Evolutionary conservation across 352 stramenopile species (phyloP).

Genomic region (Globisporangium splendens): DNA sequence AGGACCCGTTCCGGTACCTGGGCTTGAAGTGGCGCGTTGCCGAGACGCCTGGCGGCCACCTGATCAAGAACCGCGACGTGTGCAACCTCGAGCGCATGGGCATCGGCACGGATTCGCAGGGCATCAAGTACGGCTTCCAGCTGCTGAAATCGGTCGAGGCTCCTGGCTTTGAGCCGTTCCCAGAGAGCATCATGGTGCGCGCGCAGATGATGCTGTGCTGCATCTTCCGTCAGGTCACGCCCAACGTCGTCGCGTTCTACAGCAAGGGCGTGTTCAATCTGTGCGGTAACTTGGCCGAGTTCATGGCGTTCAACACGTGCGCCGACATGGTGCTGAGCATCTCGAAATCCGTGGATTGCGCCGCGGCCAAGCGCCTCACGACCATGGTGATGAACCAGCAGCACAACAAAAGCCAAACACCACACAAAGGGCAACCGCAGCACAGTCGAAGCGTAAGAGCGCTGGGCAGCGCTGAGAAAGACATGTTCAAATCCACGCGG

Average conservation of each 20-base stretch:
- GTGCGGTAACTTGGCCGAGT: slow-evolving; percentile 27
- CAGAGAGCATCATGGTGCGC: slow-evolving; percentile 27
- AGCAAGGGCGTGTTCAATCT: slow-evolving; percentile 50
- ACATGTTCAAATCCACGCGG: slow-evolving; percentile 1
- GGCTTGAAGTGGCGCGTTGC: slow-evolving; percentile 47
- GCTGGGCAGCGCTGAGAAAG: slow-evolving; percentile 1
- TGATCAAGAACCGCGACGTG: slow-evolving; percentile 45
- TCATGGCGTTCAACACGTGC: slow-evolving; percentile 35
- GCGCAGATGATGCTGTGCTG: slow-evolving; percentile 48
- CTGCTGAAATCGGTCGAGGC: slow-evolving; percentile 45
- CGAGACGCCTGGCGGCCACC: slow-evolving; percentile 19
- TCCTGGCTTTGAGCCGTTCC: slow-evolving; percentile 26
- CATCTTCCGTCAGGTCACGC: slow-evolving; percentile 41
- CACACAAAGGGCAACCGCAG: not conserved
- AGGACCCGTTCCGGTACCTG: slow-evolving; percentile 45
- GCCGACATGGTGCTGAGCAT: slow-evolving; percentile 33
- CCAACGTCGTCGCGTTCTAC: slow-evolving; percentile 33
- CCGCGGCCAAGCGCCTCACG: slow-evolving; percentile 36
- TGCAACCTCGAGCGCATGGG: slow-evolving; percentile 25
- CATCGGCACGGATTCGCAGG: slow-evolving; percentile 21
- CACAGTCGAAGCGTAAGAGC: not conserved
- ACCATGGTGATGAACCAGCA: not conserved
- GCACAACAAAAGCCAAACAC: not conserved
- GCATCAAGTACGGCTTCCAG: slow-evolving; percentile 34
- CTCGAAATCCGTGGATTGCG: slow-evolving; percentile 21